Percentiles rank a stretch among this genome's conserved stretches.
Conservation (phyloP, 1,284 basidiomycete genomes). For the Ganoderma leucocontextum region DNA sequence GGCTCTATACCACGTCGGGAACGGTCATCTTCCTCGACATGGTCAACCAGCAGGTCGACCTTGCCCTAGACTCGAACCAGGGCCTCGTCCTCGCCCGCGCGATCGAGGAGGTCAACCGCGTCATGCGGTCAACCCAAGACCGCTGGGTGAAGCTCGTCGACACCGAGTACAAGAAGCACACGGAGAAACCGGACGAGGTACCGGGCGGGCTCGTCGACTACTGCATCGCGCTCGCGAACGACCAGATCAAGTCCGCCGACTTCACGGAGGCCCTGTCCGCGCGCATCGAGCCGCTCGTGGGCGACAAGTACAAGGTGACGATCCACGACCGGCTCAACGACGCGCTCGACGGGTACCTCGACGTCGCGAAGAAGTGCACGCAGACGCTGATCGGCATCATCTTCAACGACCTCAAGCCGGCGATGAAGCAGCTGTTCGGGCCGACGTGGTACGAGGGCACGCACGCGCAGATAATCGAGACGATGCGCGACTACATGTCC, state of each 20-base stretch:
- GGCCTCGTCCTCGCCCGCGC: slow-evolving; percentile 93
- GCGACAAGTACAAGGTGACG: slow-evolving; percentile 87
- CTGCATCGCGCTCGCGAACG: slow-evolving; percentile 97
- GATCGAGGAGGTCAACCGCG: slow-evolving; percentile 87
- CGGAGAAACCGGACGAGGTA: slow-evolving; percentile 90
- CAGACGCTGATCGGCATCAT: slow-evolving; percentile 94
- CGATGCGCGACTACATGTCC: slow-evolving; percentile 94
- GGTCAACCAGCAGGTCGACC: slow-evolving; percentile 97
- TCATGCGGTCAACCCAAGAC: slow-evolving; percentile 91
- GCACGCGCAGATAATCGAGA: slow-evolving; percentile 89
- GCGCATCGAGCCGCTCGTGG: slow-evolving; percentile 91
- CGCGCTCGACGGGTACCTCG: slow-evolving; percentile 97
- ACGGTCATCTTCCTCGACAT: slow-evolving; percentile 97
- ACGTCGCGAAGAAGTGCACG: slow-evolving; percentile 97
- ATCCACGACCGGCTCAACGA: slow-evolving; percentile 93
- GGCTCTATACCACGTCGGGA: slow-evolving; percentile 91
- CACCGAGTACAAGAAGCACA: slow-evolving; percentile 87
- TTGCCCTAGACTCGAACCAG: slow-evolving; percentile 95
- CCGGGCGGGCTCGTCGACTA: slow-evolving; percentile 94
- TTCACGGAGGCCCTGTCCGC: slow-evolving; percentile 88
- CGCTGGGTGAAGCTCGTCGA: slow-evolving; percentile 91
- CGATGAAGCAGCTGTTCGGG: slow-evolving; percentile 88
- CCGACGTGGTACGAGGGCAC: slow-evolving; percentile 89
- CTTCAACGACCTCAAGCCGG: slow-evolving; percentile 94
- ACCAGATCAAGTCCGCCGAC: slow-evolving; percentile 97